Conservation (phyloP, 1,139 yeast genomes). For the Lodderomyces metapsilosis region DNA sequence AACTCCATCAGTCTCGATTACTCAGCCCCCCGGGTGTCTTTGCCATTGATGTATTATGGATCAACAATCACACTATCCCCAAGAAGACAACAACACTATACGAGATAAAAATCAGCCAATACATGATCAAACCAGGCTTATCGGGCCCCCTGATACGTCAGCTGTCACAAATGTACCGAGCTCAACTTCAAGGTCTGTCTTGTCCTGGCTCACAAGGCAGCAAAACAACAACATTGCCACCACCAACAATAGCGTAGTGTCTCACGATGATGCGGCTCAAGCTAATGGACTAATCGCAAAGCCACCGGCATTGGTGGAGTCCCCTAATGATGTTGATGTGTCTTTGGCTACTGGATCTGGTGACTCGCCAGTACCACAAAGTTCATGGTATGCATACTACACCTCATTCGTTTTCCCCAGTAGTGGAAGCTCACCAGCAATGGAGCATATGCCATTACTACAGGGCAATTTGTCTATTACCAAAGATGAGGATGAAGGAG, state of each 20-base stretch:
- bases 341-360: neutral
- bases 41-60: conserved; percentile 1
- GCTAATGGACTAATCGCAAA: neutral
- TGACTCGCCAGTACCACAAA: neutral
- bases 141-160: neutral
- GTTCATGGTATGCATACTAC: conserved; percentile 3
- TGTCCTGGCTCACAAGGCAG: neutral
- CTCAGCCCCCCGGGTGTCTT: too few relatives aligned
- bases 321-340: neutral
- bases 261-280: neutral
- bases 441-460: conserved; percentile 14
- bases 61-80: neutral
- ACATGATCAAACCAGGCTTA: neutral
- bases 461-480: neutral
- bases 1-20: too few relatives aligned
- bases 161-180: neutral
- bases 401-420: conserved; percentile 2
- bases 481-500: neutral
- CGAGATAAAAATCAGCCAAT: neutral
- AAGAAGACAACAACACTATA: neutral
- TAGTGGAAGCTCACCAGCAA: neutral
- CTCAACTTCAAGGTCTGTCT: neutral
- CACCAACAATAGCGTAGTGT: neutral
- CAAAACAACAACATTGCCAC: neutral
- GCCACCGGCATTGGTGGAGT: neutral